A percentile compares a stretch with the other conserved stretches of the same genome.
Conservation (phyloP, 768 basidiomycete genomes). For the Favolaschia claudopus region DNA sequence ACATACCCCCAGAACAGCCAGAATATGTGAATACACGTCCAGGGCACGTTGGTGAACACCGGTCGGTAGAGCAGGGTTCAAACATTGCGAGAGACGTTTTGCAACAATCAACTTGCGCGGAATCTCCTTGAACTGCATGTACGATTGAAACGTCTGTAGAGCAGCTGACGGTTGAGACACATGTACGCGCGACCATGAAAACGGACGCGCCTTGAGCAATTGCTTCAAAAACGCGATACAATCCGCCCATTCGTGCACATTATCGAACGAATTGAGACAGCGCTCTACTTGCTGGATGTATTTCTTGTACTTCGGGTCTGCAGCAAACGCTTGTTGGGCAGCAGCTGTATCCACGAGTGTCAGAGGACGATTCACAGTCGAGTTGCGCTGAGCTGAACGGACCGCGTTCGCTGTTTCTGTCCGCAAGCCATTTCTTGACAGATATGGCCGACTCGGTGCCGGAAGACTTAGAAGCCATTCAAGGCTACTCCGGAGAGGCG, state of each 20-base stretch:
- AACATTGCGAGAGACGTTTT: slow-evolving; percentile 93
- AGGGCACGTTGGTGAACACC: slow-evolving; percentile 97
- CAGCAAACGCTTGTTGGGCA: slow-evolving; percentile 63
- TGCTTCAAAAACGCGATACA: slow-evolving; percentile 97
- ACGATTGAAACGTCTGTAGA: slow-evolving; percentile 86
- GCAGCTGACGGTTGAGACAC: neutral
- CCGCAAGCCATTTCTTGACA: slow-evolving; percentile 48
- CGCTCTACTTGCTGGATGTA: slow-evolving; percentile 92
- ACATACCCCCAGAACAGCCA: slow-evolving; percentile 89
- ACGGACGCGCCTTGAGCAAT: slow-evolving; percentile 75
- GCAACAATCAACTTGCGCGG: slow-evolving; percentile 93
- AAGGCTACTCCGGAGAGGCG: slow-evolving; percentile 11
- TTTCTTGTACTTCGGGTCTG: slow-evolving; percentile 95
- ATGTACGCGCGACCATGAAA: neutral
- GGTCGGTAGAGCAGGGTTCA: slow-evolving; percentile 96
- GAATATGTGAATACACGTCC: slow-evolving; percentile 93
- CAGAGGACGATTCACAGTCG: slow-evolving; percentile 7
- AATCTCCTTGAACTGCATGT: slow-evolving; percentile 95
- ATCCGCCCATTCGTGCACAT: slow-evolving; percentile 99
- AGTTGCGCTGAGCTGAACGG: slow-evolving; percentile 28
- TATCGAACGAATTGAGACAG: slow-evolving; percentile 92
- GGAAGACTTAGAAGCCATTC: slow-evolving; percentile 25
- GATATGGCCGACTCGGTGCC: slow-evolving; percentile 41
- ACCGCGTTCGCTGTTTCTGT: slow-evolving; percentile 61
- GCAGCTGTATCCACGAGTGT: slow-evolving; percentile 43